These are phyloP conservation scores for Avena eriantha DNA, from an alignment of 176 grass and related monocot species.

Conservation along the genomic window DNA sequence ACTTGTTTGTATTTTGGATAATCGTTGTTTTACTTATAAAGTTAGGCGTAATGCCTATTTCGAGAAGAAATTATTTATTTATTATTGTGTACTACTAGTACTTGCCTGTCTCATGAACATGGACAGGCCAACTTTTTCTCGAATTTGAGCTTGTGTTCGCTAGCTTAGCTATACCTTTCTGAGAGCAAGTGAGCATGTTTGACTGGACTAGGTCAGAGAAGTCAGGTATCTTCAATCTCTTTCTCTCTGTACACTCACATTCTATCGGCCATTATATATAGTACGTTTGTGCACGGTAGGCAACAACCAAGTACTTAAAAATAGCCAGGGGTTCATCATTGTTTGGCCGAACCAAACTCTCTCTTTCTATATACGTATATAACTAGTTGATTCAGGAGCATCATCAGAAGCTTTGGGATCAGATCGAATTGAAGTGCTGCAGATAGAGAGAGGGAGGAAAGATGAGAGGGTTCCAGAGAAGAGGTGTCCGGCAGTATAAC, in stretches of 20 bases:
- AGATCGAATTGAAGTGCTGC: slow-evolving; percentile 33
- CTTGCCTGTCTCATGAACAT: slow-evolving; percentile 37
- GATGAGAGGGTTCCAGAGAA: slow-evolving; percentile 70
- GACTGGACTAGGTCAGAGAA: slow-evolving; percentile 80
- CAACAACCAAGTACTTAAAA: slow-evolving; percentile 35
- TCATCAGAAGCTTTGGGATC: slow-evolving; percentile 29
- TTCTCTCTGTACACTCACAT: slow-evolving; percentile 20
- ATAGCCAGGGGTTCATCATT: slow-evolving; percentile 15
- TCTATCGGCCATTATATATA: slow-evolving; percentile 35
- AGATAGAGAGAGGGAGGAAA: not conserved
- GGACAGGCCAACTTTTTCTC: slow-evolving; percentile 32
- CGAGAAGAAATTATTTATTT: not conserved
- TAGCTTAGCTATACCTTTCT: slow-evolving; percentile 28
- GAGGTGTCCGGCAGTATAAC: slow-evolving; percentile 84
- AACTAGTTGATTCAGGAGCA: not conserved
- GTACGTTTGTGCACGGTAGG: slow-evolving; percentile 42
- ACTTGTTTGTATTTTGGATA: too few species aligned
- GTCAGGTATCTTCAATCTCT: slow-evolving; percentile 12
- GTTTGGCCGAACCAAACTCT: slow-evolving; percentile 10
- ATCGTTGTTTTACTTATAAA: too few species aligned
- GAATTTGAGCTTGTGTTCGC: slow-evolving; percentile 14
- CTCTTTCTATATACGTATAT: not conserved
- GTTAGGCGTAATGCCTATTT: too few species aligned
- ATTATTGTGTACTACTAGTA: slow-evolving; percentile 13
- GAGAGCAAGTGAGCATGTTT: slow-evolving; percentile 53